A percentile compares a stretch with the other conserved stretches of the same genome.
Conservation (phyloP, 805 yeast genomes). For the Candida golubevii region DNA sequence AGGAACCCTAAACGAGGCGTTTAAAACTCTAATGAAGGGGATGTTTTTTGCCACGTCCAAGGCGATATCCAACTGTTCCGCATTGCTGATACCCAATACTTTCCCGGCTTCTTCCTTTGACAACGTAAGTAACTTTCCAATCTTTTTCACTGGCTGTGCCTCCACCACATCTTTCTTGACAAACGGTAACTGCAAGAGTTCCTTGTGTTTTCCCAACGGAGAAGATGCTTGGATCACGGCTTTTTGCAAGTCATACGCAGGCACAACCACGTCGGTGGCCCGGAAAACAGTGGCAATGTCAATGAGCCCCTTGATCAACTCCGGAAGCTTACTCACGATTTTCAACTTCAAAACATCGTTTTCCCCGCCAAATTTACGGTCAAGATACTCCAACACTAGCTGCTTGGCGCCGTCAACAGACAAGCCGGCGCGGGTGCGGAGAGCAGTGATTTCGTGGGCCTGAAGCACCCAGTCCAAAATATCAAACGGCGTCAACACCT, state of each 20-base stretch:
- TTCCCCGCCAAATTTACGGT: slow-evolving; percentile 39
- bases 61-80: slow-evolving; percentile 43
- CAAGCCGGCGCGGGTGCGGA: slow-evolving; percentile 40
- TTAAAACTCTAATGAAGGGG: slow-evolving; percentile 64
- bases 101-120: slow-evolving; percentile 52
- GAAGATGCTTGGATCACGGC: slow-evolving; percentile 72
- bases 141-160: slow-evolving; percentile 46
- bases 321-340: slow-evolving; percentile 60
- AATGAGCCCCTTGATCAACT: slow-evolving; percentile 63
- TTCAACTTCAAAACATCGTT: slow-evolving; percentile 42
- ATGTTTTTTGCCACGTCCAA: slow-evolving; percentile 56
- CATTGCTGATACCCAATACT: slow-evolving; percentile 51
- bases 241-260: slow-evolving; percentile 63
- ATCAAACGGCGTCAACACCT: slow-evolving; percentile 52
- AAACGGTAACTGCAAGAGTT: slow-evolving; percentile 77
- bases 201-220: slow-evolving; percentile 49
- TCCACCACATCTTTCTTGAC: slow-evolving; percentile 48
- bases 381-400: slow-evolving; percentile 54
- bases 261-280: slow-evolving; percentile 57
- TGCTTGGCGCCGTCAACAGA: slow-evolving; percentile 45
- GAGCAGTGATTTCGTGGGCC: slow-evolving; percentile 58
- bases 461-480: slow-evolving; percentile 57
- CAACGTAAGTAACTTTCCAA: slow-evolving; percentile 66
- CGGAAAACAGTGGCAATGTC: slow-evolving; percentile 82
- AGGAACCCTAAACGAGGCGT: slow-evolving; percentile 76